Evolutionary conservation across 2,329 filamentous ascomycete species (phyloP).

Genomic region (Seiridium unicorne): DNA sequence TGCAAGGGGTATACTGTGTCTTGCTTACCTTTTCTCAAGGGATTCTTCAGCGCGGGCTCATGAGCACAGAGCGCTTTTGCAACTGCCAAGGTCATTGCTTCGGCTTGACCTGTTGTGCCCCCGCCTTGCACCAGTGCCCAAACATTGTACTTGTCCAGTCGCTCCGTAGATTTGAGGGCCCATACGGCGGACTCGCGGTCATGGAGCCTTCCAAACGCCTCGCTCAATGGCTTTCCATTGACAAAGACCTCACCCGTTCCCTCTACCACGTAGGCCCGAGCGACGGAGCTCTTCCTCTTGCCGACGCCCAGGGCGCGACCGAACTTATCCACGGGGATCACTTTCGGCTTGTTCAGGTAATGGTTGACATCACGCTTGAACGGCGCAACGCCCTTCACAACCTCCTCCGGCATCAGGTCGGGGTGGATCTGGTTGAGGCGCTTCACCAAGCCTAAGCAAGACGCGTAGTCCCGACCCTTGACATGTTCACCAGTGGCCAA

Average conservation of each 20-base stretch:
- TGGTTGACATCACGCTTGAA: conserved; percentile 78
- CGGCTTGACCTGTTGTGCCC: conserved; percentile 91
- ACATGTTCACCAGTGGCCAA: conserved; percentile 69
- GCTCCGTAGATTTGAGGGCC: conserved; percentile 78
- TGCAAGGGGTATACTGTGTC: neutral
- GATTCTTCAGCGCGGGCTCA: conserved; percentile 87
- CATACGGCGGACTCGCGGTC: conserved; percentile 93
- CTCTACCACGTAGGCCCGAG: conserved; percentile 85
- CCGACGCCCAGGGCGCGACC: conserved; percentile 81
- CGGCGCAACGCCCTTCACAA: conserved; percentile 60
- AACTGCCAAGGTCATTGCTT: conserved; percentile 87
- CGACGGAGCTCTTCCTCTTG: conserved; percentile 82
- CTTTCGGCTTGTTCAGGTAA: conserved; percentile 60
- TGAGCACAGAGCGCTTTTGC: conserved; percentile 86
- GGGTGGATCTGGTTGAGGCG: conserved; percentile 85
- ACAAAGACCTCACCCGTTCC: conserved; percentile 86
- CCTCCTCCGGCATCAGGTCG: conserved; percentile 67
- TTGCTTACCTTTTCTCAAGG: conserved; percentile 76
- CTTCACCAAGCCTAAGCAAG: conserved; percentile 73
- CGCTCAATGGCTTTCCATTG: conserved; percentile 82
- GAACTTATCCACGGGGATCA: conserved; percentile 68
- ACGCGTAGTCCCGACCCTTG: conserved; percentile 74
- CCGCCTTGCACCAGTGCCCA: conserved; percentile 84
- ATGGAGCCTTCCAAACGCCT: conserved; percentile 83
- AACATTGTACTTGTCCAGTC: conserved; percentile 95